Evolutionary conservation across 2,329 filamentous ascomycete genomes (phyloP).

Genomic region (Cordyceps cateniannulata): DNA sequence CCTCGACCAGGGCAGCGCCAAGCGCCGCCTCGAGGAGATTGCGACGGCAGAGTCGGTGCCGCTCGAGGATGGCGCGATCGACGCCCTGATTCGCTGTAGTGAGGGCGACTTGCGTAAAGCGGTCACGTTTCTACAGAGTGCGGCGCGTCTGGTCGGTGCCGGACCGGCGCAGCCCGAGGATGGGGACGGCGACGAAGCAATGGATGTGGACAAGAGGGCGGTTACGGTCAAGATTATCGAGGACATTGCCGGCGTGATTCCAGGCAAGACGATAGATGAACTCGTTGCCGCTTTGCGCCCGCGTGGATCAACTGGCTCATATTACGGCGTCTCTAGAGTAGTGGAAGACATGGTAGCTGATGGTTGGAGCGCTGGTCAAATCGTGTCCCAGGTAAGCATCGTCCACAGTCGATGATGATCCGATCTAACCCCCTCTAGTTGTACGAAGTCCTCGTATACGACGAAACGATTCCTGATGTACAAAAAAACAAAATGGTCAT

Average conservation of each 20-base stretch:
- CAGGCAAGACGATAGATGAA: conserved; percentile 61
- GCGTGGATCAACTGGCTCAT: conserved; percentile 55
- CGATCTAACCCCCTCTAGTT: conserved; percentile 41
- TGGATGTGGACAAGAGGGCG: conserved; percentile 51
- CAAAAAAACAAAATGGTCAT: conserved; percentile 89
- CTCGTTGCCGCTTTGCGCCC: conserved; percentile 74
- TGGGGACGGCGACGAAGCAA: conserved; percentile 50
- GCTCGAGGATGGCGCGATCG: conserved; percentile 71
- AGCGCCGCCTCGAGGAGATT: conserved; percentile 73
- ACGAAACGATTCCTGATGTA: conserved; percentile 74
- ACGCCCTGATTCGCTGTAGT: conserved; percentile 77
- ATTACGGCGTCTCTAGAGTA: conserved; percentile 67
- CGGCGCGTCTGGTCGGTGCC: conserved; percentile 78
- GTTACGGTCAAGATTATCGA: conserved; percentile 78
- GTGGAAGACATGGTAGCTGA: conserved; percentile 91
- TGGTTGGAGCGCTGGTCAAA: conserved; percentile 91
- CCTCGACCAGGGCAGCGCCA: conserved; percentile 79
- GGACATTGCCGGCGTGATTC: conserved; percentile 94
- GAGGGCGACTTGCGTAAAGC: conserved; percentile 95
- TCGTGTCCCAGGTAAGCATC: conserved; percentile 64
- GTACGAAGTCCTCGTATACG: conserved; percentile 75
- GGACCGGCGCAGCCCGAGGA: conserved; percentile 37
- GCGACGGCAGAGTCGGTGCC: conserved; percentile 69
- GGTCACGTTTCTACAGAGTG: conserved; percentile 92
- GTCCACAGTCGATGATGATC: conserved; percentile 3